Evolutionary conservation across 2,329 filamentous ascomycete genomes (phyloP), one percentile per base, ranked within the genome.

Genomic region (Curvularia lunata): DNA sequence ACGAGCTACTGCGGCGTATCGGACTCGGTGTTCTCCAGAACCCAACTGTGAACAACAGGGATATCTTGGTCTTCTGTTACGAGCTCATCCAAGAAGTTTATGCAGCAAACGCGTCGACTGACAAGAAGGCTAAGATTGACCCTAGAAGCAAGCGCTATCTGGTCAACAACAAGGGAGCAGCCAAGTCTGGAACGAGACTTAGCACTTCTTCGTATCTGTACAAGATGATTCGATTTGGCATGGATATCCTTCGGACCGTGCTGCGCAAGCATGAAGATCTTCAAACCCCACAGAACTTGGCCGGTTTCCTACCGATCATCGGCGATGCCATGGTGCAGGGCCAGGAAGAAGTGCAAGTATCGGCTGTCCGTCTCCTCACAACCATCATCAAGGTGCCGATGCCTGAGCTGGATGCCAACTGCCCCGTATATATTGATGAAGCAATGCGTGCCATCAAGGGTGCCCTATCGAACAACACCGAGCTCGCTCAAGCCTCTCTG

Each of bases 41-140:
- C 67, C 83, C 89, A 3, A 88, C 88, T 0, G 88, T 91, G 0
- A 87, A 90, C 63, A 91, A 87, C 67, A 87, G 89, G 48, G 91
- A 97, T 64, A 88, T 94, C 40, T 80, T 99, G n/a, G 81, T 97
- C 0, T 97, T 99, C 76, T 97, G 93, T 75, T 98, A 97, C 73
- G 92, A 98, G 75, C 85, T 98, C 46, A 91, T 98, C 40, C 91
- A 96, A 71, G 89, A 93, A 62, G 90, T 91, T 0, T 96, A 97
- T 75, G 86, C 85, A 58, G 85, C 85, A 56, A 71, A 82, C 84
- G 52, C 85, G 82, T 66, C 82, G 80, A 7, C 74, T 19, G 60
- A 69, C 46, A 55, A 60, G 61, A 63, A 62, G 59, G 53, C 68
- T 56, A 51, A 75, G 64, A 68, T 73, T 51, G 70, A 72, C 28